These are phyloP conservation scores for Fusarium proliferatum DNA, from an alignment of 2,329 filamentous ascomycete species.

Conservation along the genomic window DNA sequence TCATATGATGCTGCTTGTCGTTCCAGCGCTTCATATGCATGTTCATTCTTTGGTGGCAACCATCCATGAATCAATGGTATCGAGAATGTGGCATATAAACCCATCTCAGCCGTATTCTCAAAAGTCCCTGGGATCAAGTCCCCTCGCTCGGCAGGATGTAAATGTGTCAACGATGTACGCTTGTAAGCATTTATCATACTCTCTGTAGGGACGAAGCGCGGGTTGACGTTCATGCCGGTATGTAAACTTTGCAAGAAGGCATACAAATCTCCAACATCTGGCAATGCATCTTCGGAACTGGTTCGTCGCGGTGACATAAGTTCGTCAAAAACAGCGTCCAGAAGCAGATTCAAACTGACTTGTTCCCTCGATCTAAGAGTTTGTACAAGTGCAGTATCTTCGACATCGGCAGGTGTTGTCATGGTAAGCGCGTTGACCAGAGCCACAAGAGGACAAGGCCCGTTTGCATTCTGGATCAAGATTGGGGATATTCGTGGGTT, in stretches of 20 bases:
- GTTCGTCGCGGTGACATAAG: constrained; percentile 82
- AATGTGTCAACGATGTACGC: constrained; percentile 63
- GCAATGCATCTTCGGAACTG: constrained; percentile 71
- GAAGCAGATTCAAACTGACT: constrained; percentile 83
- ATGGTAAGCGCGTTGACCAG: constrained; percentile 92
- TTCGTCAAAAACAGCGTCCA: constrained; percentile 93
- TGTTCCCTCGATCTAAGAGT: constrained; percentile 84
- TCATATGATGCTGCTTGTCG: constrained; percentile 88
- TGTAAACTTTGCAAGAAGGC: constrained; percentile 88
- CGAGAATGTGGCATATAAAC: constrained; percentile 88
- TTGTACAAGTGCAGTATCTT: constrained; percentile 78
- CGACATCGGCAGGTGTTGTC: constrained; percentile 74
- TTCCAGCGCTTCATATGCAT: constrained; percentile 75
- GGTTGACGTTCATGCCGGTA: constrained; percentile 98
- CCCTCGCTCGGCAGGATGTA: constrained; percentile 62
- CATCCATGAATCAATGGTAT: constrained; percentile 94
- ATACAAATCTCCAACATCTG: constrained; percentile 90
- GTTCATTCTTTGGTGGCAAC: constrained; percentile 77
- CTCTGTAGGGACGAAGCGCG: constrained; percentile 76
- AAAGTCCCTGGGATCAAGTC: constrained; percentile 76
- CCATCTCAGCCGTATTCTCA: constrained; percentile 87
- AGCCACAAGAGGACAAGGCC: constrained; percentile 91
- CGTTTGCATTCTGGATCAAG: constrained; percentile 91
- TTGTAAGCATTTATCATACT: constrained; percentile 60
- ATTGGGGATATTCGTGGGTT: constrained; percentile 84